Evolutionary conservation across 257 asterid species (phyloP).

Genomic region (Paraleonurus japonicus): DNA sequence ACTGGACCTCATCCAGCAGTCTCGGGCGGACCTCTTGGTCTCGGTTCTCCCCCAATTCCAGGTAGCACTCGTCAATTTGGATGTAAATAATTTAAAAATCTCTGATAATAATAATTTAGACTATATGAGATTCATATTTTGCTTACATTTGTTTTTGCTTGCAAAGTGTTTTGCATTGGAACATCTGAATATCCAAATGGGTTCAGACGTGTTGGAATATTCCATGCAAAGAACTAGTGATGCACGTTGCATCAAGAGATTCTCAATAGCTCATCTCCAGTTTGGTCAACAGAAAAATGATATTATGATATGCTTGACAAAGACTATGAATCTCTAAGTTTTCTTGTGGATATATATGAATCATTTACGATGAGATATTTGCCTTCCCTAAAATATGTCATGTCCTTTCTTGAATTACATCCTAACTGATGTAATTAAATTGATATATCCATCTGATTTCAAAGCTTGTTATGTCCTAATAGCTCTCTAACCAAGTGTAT

Average conservation of each 20-base stretch:
- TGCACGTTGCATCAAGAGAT: too few relatives aligned
- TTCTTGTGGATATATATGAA: neutral
- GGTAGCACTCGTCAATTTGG: conserved; percentile 33
- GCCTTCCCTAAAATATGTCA: neutral
- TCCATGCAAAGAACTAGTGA: neutral
- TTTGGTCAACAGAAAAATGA: too few relatives aligned
- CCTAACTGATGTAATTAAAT: neutral
- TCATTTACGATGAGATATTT: neutral
- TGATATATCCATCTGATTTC: neutral
- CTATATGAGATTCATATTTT: neutral
- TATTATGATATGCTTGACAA: conserved; percentile 2
- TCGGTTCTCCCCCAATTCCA: conserved; percentile 68
- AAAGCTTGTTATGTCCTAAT: neutral
- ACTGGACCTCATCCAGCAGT: conserved; percentile 65
- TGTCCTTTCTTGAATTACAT: neutral
- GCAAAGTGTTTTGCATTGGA: too few relatives aligned
- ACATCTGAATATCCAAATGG: too few relatives aligned
- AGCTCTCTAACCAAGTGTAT: neutral
- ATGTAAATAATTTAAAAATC: neutral
- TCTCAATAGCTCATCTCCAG: too few relatives aligned
- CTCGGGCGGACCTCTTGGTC: conserved; percentile 75
- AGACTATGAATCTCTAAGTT: neutral
- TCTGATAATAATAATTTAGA: neutral
- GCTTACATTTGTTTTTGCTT: too few relatives aligned
- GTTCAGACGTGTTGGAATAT: neutral